Conservation (phyloP, 2,329 filamentous ascomycete genomes). For the Simplicillium sp. region DNA sequence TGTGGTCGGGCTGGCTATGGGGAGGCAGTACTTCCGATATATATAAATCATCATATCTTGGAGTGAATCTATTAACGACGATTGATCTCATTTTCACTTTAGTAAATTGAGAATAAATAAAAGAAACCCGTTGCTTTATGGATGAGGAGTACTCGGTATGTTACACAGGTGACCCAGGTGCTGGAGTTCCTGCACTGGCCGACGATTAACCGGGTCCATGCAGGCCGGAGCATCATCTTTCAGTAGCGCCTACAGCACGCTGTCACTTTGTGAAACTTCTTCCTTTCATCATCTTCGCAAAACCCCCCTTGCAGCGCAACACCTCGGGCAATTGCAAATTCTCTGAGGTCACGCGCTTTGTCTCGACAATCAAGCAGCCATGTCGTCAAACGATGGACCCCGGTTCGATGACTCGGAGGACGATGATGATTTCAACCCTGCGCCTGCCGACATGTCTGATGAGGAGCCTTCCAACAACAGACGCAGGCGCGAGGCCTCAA, state of each 20-base stretch:
- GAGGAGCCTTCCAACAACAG: slow-evolving; percentile 25
- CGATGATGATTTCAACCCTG: slow-evolving; percentile 84
- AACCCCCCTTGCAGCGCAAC: background rate
- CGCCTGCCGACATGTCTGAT: slow-evolving; percentile 63
- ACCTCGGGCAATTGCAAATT: slow-evolving; percentile 5
- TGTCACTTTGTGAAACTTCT: too few species aligned
- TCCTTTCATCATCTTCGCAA: slow-evolving; percentile 1
- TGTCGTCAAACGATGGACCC: slow-evolving; percentile 37
- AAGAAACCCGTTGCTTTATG: too few species aligned
- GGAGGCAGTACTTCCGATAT: slow-evolving; percentile 15
- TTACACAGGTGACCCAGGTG: too few species aligned
- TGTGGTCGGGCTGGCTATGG: slow-evolving; percentile 7
- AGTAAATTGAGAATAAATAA: too few species aligned
- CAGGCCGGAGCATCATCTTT: too few species aligned
- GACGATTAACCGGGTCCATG: slow-evolving; percentile 10
- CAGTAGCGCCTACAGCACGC: too few species aligned
- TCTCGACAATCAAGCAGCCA: slow-evolving; percentile 11
- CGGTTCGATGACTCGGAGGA: slow-evolving; percentile 59
- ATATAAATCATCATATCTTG: slow-evolving; percentile 13
- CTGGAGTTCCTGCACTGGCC: slow-evolving; percentile 2
- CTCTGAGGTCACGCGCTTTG: slow-evolving; percentile 1
- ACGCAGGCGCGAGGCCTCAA: slow-evolving; percentile 15
- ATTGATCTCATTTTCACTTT: slow-evolving; percentile 17
- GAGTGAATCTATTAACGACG: slow-evolving; percentile 15
- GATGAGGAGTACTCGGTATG: too few species aligned